A percentile compares a stretch with the other conserved stretches of the same genome.
These are phyloP conservation scores for Cutaneotrichosporon arboriforme DNA, from an alignment of 1,284 basidiomycete genomes.

Conservation along the genomic window DNA sequence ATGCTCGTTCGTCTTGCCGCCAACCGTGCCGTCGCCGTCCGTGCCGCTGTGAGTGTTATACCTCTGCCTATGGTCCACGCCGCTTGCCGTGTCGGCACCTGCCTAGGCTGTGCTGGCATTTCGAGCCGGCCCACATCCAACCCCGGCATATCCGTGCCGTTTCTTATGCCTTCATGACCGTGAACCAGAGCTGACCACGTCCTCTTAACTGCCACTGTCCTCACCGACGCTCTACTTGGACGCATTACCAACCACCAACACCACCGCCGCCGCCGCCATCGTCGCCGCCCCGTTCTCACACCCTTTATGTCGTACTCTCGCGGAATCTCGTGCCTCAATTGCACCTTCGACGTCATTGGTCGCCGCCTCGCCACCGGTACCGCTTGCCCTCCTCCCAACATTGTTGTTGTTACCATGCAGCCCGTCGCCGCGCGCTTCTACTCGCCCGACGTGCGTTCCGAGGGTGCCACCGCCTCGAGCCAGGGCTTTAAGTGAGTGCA, in stretches of 20 bases:
- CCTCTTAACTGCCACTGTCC: no score
- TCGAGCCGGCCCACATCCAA: no score
- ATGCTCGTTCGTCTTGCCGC: slow-evolving; percentile 18
- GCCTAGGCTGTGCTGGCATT: no score
- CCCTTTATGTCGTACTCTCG: not conserved
- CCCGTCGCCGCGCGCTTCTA: slow-evolving; percentile 34
- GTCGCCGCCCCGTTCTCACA: not conserved
- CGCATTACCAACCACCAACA: not conserved
- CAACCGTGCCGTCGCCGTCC: slow-evolving; percentile 19
- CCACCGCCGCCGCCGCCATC: not conserved
- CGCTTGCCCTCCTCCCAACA: not conserved
- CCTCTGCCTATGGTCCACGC: no score
- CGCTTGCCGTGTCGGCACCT: not conserved
- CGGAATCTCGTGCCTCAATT: not conserved
- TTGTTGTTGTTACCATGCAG: slow-evolving; percentile 8
- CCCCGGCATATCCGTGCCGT: no score
- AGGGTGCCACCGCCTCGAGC: slow-evolving; percentile 40
- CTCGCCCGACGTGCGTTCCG: slow-evolving; percentile 31
- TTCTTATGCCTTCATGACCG: no score
- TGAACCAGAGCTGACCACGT: no score
- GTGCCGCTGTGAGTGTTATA: slow-evolving; percentile 18
- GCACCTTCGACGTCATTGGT: not conserved
- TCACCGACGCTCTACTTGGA: not conserved
- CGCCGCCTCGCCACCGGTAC: not conserved
- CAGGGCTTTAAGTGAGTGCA: slow-evolving; percentile 41